Conservation (phyloP, 2,329 filamentous ascomycete species). For the Blumeriella jaapii region DNA sequence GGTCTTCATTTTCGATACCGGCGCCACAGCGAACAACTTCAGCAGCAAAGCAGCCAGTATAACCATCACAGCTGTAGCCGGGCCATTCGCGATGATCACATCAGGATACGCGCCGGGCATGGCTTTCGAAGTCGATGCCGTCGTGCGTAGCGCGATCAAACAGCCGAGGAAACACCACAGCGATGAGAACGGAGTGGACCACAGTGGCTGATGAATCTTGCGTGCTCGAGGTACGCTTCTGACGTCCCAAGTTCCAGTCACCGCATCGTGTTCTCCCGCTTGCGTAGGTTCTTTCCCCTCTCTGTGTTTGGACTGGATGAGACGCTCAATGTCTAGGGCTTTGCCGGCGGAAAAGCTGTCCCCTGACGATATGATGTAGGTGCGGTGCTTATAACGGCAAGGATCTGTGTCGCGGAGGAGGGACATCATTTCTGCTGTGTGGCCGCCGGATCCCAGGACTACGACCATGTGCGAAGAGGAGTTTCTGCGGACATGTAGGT, state of each 20-base stretch:
- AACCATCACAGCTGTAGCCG: slow-evolving; percentile 75
- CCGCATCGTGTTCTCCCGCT: slow-evolving; percentile 10
- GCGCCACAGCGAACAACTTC: slow-evolving; percentile 35
- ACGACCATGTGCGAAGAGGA: slow-evolving; percentile 55
- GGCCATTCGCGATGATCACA: slow-evolving; percentile 76
- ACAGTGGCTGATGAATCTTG: slow-evolving; percentile 67
- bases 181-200: slow-evolving; percentile 59
- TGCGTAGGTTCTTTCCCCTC: slow-evolving; percentile 4
- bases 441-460: slow-evolving; percentile 84
- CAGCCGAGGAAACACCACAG: slow-evolving; percentile 54
- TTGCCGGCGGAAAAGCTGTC: slow-evolving; percentile 60
- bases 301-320: slow-evolving; percentile 20
- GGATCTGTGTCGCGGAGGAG: slow-evolving; percentile 55
- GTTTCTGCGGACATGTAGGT: slow-evolving; percentile 5
- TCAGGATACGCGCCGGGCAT: slow-evolving; percentile 45
- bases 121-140: slow-evolving; percentile 21
- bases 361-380: slow-evolving; percentile 64
- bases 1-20: slow-evolving; percentile 53
- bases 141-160: slow-evolving; percentile 39
- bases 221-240: slow-evolving; percentile 64
- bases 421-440: slow-evolving; percentile 88
- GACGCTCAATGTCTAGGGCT: slow-evolving; percentile 51
- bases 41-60: slow-evolving; percentile 44
- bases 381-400: slow-evolving; percentile 50
- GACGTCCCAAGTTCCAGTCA: slow-evolving; percentile 31